Evolutionary conservation across 768 basidiomycete species (phyloP).

Genomic region (Neoboletus brunneissimus): DNA sequence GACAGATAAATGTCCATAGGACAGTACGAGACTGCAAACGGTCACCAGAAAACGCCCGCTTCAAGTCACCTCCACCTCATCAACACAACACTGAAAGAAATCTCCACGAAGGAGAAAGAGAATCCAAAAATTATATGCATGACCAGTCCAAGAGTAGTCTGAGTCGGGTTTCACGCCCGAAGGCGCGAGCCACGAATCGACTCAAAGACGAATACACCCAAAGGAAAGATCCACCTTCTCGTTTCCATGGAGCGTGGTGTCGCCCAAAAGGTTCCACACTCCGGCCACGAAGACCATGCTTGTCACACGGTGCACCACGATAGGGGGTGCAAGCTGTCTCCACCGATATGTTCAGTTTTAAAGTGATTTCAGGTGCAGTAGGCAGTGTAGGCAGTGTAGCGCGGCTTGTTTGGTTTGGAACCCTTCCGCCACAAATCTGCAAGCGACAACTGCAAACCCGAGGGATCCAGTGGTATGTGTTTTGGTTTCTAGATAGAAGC

Average conservation of each 20-base stretch:
- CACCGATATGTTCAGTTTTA: neutral
- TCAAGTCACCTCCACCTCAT: no score
- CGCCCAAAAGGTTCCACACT: neutral
- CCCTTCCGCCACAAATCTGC: neutral
- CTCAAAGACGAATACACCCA: slow-evolving; percentile 17
- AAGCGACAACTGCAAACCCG: neutral
- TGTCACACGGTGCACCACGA: neutral
- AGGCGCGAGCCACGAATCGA: slow-evolving; percentile 23
- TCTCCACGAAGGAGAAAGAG: slow-evolving; percentile 17
- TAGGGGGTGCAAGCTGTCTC: neutral
- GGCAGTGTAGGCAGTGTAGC: no score
- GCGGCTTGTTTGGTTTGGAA: neutral
- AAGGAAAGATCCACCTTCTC: slow-evolving; percentile 10
- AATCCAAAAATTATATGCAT: slow-evolving; percentile 15
- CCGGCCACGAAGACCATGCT: neutral
- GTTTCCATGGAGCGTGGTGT: slow-evolving; percentile 10
- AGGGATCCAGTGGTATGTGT: neutral
- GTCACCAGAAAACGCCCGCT: neutral
- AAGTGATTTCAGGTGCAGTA: neutral
- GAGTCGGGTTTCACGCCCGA: slow-evolving; percentile 10
- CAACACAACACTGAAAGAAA: neutral
- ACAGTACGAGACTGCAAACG: neutral
- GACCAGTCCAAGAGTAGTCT: slow-evolving; percentile 26
- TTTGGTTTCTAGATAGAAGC: neutral
- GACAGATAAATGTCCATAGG: neutral